Conservation (phyloP, 208 protist genomes). For the Spongospora subterranea region DNA sequence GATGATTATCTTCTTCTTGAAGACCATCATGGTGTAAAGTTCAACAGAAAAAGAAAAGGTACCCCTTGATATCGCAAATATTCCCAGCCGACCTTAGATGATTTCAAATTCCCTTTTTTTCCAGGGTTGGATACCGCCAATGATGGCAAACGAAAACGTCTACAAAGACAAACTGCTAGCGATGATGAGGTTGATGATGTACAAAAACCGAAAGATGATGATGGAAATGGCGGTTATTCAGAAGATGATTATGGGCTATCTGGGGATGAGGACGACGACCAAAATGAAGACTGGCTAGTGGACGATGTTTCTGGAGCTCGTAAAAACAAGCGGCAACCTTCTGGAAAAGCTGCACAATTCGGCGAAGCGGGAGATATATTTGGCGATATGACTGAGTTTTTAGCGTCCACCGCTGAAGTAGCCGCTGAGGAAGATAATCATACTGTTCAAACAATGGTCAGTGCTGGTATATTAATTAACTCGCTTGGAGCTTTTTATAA, state of each 20-base stretch:
- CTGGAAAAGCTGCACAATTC: neutral
- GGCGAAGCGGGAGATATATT: constrained; percentile 22
- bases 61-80: neutral
- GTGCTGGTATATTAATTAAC: too few relatives aligned
- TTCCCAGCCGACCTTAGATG: neutral
- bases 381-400: constrained; percentile 55
- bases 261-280: neutral
- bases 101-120: neutral
- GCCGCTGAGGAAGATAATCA: neutral
- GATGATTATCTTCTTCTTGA: constrained; percentile 50
- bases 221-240: neutral
- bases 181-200: constrained; percentile 49
- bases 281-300: neutral
- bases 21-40: constrained; percentile 52
- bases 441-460: constrained; percentile 13
- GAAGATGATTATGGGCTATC: constrained; percentile 48
- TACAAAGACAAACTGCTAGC: neutral
- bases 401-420: neutral
- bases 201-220: neutral
- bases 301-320: constrained; percentile 14
- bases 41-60: constrained; percentile 20
- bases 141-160: constrained; percentile 24
- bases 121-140: neutral
- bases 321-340: neutral
- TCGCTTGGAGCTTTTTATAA: too few relatives aligned